Base-by-base conservation (phyloP, 768 basidiomycete species). In the Lactarius sp. region DNA sequence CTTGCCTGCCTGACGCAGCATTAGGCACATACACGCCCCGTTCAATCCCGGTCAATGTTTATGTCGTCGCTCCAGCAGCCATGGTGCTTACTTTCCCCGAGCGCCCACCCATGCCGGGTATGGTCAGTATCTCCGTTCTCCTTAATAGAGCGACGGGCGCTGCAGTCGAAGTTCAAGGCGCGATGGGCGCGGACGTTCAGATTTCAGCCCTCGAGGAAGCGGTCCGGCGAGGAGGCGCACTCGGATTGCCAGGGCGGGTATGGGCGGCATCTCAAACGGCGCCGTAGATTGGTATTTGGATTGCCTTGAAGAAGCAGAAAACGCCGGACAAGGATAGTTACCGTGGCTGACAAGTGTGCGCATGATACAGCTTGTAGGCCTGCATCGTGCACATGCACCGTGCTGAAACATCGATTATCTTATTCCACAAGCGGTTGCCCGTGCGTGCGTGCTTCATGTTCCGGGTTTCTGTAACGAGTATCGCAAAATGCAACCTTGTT, bases 11-110 rank as follows among this genome's bases (percentile, higher is more conserved):
- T 42, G 34, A 46, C 55, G 42, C 47, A 5, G 20, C 20, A 54
- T 14, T 67, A 88, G 86, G 86, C 5, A 79, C 79, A 0, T 71
- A 81, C 51, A 72, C 69, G 6, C 85, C 87, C 0, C 78, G 76
- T 18, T 82, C 81, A 69, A 88, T 93, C 49, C 90, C 91, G 4
- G 88, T 92, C 51, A 90, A 86, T 60, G 77, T 90, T 13, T 83
- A 80, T 68, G 75, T 92, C 51, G 83, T 85, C 4, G 75, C 80
- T 13, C 37, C 72, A 73, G 55, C 70, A 54, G 59, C 71, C 37
- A 65, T 92, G 67, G 77, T 85, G 10, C 81, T 91, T 78, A 84
- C 83, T 33, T 83, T 80, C 54, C 88, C 88, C 2, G 85, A 85
- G 68, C 80, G 83, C 37, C 78, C 84, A 0, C 83, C 87, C 4